Conservation (phyloP, 768 basidiomycete species). For the Pholiota conissans region DNA sequence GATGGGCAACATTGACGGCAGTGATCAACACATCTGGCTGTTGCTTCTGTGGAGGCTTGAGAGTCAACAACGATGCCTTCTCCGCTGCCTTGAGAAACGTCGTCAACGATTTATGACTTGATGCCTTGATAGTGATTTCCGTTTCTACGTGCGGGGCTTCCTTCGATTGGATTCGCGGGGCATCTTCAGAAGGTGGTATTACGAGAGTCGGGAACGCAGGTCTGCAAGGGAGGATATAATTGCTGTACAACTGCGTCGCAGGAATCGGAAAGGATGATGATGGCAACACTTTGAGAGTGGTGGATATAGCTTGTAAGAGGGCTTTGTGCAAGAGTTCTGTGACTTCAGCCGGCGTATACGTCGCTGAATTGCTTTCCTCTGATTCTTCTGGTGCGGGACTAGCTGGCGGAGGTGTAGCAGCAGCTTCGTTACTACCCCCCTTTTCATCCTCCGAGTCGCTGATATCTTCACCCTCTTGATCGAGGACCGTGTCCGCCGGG, state of each 20-base stretch:
- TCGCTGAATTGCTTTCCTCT: constrained; percentile 4
- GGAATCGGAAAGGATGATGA: constrained; percentile 69
- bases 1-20: constrained; percentile 56
- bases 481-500: constrained; percentile 41
- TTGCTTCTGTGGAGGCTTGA: constrained; percentile 62
- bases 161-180: constrained; percentile 1
- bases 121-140: constrained; percentile 74
- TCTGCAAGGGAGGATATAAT: constrained; percentile 76
- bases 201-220: constrained; percentile 59
- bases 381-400: constrained; percentile 7
- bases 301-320: constrained; percentile 65
- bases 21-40: constrained; percentile 56
- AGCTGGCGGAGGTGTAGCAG: constrained; percentile 13
- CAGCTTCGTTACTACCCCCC: not conserved
- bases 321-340: constrained; percentile 57
- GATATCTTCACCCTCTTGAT: not conserved
- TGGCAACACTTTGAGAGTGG: constrained; percentile 45
- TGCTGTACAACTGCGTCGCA: constrained; percentile 74
- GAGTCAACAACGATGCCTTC: constrained; percentile 69
- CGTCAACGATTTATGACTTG: constrained; percentile 76
- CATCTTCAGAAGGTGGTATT: constrained; percentile 27
- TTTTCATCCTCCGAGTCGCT: not conserved
- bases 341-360: constrained; percentile 46
- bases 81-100: constrained; percentile 78
- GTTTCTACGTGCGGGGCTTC: constrained; percentile 32